phyloP scores from a whole-genome alignment of 139 green algal genomes.

The Edaphochlamys debaryana region DNA sequence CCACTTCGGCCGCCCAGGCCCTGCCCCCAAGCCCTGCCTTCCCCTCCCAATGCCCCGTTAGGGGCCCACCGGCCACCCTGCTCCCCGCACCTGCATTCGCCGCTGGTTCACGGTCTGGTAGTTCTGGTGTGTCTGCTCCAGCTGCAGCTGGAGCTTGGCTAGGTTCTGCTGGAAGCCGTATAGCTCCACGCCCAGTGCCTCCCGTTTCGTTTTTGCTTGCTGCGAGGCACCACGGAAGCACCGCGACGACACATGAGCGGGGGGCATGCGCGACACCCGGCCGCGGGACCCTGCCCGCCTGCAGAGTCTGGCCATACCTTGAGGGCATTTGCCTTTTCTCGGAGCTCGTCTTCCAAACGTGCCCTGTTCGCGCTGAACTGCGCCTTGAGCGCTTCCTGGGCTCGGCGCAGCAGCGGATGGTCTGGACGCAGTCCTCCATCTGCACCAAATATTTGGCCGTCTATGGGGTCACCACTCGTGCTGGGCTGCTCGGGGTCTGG shows the following conservation, averaged over 20 bases:
- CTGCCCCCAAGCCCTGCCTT: too few relatives aligned
- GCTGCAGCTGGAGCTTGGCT: constrained; percentile 81
- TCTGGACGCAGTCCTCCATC: constrained; percentile 67
- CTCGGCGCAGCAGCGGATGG: constrained; percentile 85
- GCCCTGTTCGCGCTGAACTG: constrained; percentile 76
- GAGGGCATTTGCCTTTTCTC: constrained; percentile 76
- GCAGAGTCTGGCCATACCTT: constrained; percentile 63
- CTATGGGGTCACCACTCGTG: constrained; percentile 30
- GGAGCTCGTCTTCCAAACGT: constrained; percentile 77
- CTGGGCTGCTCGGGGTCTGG: constrained; percentile 1
- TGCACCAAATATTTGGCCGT: constrained; percentile 36
- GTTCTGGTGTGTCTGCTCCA: constrained; percentile 82
- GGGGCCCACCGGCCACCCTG: background rate
- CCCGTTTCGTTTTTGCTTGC: constrained; percentile 67
- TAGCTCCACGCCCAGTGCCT: constrained; percentile 89
- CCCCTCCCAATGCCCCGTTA: background rate
- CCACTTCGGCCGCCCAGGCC: too few relatives aligned
- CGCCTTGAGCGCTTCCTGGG: constrained; percentile 79
- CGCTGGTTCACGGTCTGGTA: constrained; percentile 59
- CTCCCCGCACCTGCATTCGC: constrained; percentile 34
- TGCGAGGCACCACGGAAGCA: constrained; percentile 11
- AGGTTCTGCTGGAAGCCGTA: constrained; percentile 94
- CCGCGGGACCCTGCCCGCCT: too few relatives aligned
- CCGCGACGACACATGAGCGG: too few relatives aligned
- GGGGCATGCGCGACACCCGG: too few relatives aligned